phyloP scores from a whole-genome alignment of 2,329 filamentous ascomycete genomes.

The Metarhizium album region DNA sequence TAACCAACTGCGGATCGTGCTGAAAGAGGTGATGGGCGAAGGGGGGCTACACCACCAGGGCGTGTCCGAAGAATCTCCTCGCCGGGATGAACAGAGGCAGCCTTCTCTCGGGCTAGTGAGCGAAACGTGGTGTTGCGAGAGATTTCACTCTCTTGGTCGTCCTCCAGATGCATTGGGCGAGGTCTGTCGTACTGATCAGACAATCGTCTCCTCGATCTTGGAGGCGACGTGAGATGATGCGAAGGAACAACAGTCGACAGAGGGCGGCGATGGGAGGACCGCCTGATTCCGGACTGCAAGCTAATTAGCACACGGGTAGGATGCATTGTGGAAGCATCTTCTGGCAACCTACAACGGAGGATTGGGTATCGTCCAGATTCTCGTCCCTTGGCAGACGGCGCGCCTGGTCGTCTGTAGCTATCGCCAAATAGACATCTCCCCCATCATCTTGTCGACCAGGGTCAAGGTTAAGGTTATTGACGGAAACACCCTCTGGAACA shows the following conservation, averaged over 20 bases:
- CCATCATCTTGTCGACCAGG: conserved; percentile 33
- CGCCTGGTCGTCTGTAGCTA: conserved; percentile 41
- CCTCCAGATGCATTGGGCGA: conserved; percentile 27
- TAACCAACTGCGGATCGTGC: conserved; percentile 38
- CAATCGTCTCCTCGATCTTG: conserved; percentile 39
- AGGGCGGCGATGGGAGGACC: conserved; percentile 38
- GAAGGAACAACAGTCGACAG: conserved; percentile 40
- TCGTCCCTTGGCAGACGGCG: conserved; percentile 27
- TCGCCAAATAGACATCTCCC: conserved; percentile 48
- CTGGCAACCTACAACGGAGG: conserved; percentile 33
- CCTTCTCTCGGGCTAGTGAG: conserved; percentile 30
- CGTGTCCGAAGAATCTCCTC: conserved; percentile 26
- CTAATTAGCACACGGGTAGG: conserved; percentile 1
- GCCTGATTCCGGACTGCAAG: conserved; percentile 35
- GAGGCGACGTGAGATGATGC: conserved; percentile 39
- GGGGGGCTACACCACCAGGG: conserved; percentile 18
- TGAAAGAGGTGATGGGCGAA: conserved; percentile 35
- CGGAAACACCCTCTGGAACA: background rate
- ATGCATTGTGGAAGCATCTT: background rate
- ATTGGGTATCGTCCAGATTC: conserved; percentile 23
- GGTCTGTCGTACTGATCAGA: conserved; percentile 45
- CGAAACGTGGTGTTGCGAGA: conserved; percentile 36
- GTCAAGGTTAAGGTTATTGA: background rate
- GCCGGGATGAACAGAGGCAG: conserved; percentile 25
- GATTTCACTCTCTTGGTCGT: conserved; percentile 30